These are phyloP conservation scores for Penicillium sp. DNA, from an alignment of 2,329 filamentous ascomycete species.

Conservation along the genomic window DNA sequence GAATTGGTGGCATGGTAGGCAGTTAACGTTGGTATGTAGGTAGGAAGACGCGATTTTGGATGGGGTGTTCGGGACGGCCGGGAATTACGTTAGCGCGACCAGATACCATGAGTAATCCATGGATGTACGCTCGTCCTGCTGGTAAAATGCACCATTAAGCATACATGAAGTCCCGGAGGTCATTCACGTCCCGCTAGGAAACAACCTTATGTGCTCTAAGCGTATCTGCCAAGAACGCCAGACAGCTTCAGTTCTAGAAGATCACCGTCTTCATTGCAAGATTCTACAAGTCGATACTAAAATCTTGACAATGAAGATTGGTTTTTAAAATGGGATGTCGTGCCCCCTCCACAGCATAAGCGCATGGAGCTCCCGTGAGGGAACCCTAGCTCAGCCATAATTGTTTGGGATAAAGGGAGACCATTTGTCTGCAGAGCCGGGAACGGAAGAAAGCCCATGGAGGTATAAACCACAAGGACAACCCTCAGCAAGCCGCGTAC, in stretches of 20 bases:
- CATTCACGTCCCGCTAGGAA: background rate
- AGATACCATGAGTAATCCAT: constrained; percentile 6
- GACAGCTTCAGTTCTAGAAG: background rate
- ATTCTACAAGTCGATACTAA: background rate
- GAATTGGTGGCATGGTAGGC: no score
- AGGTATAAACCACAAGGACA: constrained; percentile 45
- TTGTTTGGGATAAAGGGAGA: constrained; percentile 47
- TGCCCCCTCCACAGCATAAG: constrained; percentile 50
- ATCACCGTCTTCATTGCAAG: background rate
- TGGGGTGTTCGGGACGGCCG: no score
- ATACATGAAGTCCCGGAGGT: no score
- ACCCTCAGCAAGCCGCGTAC: constrained; percentile 51
- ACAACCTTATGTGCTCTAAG: background rate
- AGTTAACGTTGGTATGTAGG: no score
- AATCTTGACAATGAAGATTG: background rate
- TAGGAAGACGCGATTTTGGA: no score
- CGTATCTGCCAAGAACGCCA: background rate
- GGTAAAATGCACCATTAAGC: no score
- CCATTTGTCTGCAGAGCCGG: constrained; percentile 48
- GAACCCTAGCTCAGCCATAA: constrained; percentile 48
- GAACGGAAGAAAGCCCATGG: constrained; percentile 52
- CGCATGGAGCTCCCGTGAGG: constrained; percentile 42
- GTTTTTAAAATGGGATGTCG: constrained; percentile 34
- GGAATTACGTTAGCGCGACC: no score
- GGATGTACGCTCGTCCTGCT: no score